Evolutionary conservation across 192 early-diverging fungal genomes (phyloP).

Genomic region (Backusella psychrophila): DNA sequence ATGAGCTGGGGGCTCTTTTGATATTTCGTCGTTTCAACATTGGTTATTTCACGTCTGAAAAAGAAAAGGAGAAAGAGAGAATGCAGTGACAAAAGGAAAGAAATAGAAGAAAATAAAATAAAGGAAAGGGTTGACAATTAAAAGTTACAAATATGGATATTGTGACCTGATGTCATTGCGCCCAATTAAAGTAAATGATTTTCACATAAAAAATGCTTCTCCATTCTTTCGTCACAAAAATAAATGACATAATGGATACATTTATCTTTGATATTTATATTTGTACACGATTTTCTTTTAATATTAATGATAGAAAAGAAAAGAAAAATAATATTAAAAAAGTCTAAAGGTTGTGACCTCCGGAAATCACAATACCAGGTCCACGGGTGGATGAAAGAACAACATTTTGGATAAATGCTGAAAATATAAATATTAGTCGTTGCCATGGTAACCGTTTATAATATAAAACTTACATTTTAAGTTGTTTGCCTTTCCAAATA

Average conservation of each 20-base stretch:
- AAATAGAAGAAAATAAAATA: neutral
- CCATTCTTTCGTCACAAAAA: neutral
- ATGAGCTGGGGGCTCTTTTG: neutral
- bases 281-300: neutral
- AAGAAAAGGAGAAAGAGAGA: neutral
- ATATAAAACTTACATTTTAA: conserved; percentile 42
- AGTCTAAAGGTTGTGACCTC: conserved; percentile 37
- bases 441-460: neutral
- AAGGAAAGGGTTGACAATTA: neutral
- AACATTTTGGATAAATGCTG: conserved; percentile 58
- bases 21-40: neutral
- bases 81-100: no score
- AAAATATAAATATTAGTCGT: neutral
- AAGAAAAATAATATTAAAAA: neutral
- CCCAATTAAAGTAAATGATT: neutral
- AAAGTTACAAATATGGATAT: neutral
- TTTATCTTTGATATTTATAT: neutral
- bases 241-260: neutral
- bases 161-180: neutral
- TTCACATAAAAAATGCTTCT: neutral
- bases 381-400: conserved; percentile 68
- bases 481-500: conserved; percentile 51
- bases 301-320: neutral
- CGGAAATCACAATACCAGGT: conserved; percentile 61
- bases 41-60: neutral